Conservation (phyloP, 805 yeast genomes). For the Pichia thaimueangensis region DNA sequence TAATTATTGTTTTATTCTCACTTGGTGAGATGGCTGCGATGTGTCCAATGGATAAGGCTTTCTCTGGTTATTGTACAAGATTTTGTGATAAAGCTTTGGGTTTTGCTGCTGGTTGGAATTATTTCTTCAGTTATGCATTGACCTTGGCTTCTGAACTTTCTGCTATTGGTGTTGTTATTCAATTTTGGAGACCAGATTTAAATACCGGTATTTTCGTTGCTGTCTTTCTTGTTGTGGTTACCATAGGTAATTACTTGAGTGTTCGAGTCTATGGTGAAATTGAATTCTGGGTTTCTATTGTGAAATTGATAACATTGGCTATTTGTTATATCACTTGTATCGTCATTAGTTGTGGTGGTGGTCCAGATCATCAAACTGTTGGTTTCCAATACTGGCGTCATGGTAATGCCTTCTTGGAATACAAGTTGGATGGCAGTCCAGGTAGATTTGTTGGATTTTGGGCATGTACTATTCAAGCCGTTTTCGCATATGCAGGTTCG, state of each 20-base stretch:
- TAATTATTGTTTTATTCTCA: conserved; percentile 35
- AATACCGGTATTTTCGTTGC: conserved; percentile 41
- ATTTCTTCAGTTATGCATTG: conserved; percentile 40
- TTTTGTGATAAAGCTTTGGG: conserved; percentile 41
- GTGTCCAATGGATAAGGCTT: conserved; percentile 43
- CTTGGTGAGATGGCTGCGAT: conserved; percentile 44
- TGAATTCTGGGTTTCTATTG: conserved; percentile 41
- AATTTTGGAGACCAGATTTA: conserved; percentile 42
- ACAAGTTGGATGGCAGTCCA: conserved; percentile 34
- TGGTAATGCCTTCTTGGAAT: conserved; percentile 29
- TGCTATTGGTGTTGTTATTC: conserved; percentile 40
- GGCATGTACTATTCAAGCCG: conserved; percentile 35
- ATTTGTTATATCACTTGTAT: conserved; percentile 27
- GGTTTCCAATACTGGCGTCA: conserved; percentile 32
- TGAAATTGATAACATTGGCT: conserved; percentile 36
- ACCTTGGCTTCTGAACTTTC: conserved; percentile 43
- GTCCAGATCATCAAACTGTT: conserved; percentile 37
- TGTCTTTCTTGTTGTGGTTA: conserved; percentile 36
- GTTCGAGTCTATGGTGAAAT: conserved; percentile 42
- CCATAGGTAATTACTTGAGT: conserved; percentile 37
- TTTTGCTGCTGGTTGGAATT: conserved; percentile 44
- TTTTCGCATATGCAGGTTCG: conserved; percentile 42
- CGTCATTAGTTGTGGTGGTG: conserved; percentile 44
- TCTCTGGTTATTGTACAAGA: conserved; percentile 40
- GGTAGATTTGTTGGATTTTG: conserved; percentile 43